These are phyloP conservation scores for Rhinocladiella similis DNA, from an alignment of 2,329 filamentous ascomycete genomes.

Conservation along the genomic window DNA sequence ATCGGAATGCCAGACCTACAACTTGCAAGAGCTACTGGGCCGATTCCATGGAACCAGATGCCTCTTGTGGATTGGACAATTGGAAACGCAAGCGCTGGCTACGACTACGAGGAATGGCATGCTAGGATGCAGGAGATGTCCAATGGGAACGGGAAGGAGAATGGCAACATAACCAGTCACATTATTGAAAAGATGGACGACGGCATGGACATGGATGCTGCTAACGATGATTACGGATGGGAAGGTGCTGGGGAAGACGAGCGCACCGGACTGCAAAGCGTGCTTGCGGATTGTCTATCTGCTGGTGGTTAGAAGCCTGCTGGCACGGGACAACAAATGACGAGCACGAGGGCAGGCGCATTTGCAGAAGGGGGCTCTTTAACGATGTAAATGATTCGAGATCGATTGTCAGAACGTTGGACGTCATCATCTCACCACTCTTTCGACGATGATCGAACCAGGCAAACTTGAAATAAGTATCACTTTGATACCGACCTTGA, in stretches of 20 bases:
- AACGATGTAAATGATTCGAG: too few relatives aligned
- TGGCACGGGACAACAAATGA: background rate
- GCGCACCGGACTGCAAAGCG: background rate
- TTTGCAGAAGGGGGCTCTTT: too few relatives aligned
- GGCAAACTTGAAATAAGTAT: too few relatives aligned
- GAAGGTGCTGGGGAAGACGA: background rate
- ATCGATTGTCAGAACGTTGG: too few relatives aligned
- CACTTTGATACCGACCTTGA: too few relatives aligned
- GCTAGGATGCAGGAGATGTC: slow-evolving; percentile 28
- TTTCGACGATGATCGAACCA: too few relatives aligned
- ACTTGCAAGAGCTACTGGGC: slow-evolving; percentile 72
- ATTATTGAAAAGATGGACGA: slow-evolving; percentile 18
- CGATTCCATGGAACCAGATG: slow-evolving; percentile 74
- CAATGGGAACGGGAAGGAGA: background rate
- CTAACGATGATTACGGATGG: background rate
- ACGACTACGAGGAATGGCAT: slow-evolving; percentile 68
- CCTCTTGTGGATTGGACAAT: slow-evolving; percentile 72
- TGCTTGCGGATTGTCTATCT: background rate
- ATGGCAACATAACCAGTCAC: slow-evolving; percentile 20
- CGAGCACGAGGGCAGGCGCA: too few relatives aligned
- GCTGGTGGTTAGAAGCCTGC: background rate
- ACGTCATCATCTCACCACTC: too few relatives aligned
- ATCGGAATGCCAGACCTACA: slow-evolving; percentile 77
- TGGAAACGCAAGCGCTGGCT: slow-evolving; percentile 70
- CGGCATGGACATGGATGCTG: slow-evolving; percentile 23